Evolutionary conservation across 352 stramenopile genomes (phyloP), one percentile per base, ranked within the genome.

Genomic region (Pythium apleroticum): DNA sequence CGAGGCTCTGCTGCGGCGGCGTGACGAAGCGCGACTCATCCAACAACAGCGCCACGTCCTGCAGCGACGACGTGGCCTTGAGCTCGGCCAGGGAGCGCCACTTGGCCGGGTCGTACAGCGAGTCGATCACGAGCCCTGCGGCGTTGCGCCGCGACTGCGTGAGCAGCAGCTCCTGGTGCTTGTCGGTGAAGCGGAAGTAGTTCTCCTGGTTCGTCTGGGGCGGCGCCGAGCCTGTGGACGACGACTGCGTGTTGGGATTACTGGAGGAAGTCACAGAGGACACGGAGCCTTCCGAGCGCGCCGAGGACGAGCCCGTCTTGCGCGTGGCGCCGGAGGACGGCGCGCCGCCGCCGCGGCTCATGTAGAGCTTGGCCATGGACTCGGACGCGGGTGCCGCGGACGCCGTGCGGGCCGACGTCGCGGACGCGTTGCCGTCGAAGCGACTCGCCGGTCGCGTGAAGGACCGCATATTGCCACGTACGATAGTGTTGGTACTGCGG

Each of bases 61-160:
- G 43, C 14, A 71, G 39, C 43, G 53, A 57, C 20, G 55, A 52
- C 31, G 52, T 66, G 52, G 64, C 5, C 20, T 52, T 48, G 8
- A 66, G 28, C 52, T 71, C 52, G n/a, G 57, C 39, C 19, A 56
- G 52, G 27, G 86, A 88, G 41, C 80, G 74, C 81, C 81, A 90
- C 68, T 90, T 90, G 63, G 82, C 72, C 8, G 74, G 66, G 71
- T 86, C 79, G 46, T 74, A 77, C 30, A 88, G 73, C 30, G 78
- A 72, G 65, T 90, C 79, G 53, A 89, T 73, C 25, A 89, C 65
- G 22, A 90, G 68, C 25, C 74, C 77, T 11, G 81, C 78, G 22
- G 81, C 80, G 24, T 88, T 84, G 25, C 71, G 68, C 19, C 81
- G 79, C 33, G 76, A 77, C 28, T 88, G 74, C 24, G 67, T 55